Base-by-base conservation (phyloP, 176 grass and related monocot genomes). In the Avena eriantha region DNA sequence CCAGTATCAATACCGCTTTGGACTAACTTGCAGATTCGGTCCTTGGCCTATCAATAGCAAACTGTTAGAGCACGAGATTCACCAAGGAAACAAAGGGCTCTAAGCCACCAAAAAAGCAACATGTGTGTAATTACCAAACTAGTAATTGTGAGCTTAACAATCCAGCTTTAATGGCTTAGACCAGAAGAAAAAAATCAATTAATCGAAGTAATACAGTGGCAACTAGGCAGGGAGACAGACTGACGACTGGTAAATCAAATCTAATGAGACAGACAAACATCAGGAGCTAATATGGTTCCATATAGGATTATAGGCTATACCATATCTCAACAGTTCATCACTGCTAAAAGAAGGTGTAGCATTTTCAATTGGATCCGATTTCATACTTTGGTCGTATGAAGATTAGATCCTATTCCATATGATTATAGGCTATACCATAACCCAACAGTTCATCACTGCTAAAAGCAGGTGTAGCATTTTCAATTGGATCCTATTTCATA, bases 21-120 rank as follows among this genome's bases (percentile, higher is more conserved):
- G 57, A 98, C 91, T 88, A 98, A 85, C 54, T 93, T 98, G 91
- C 92, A 94, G 82, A 98, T 98, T 49, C 93, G 93, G 47, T 96
- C 92, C 90, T 98, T 98, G 3, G 96, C 96, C 96, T 98, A 51
- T 46, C 69, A 48, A 83, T 36, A 78, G 5, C 21, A 72, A 67
- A 89, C 18, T 65, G 76, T 80, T 57, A 92, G 33, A 61, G 80
- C n/a, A 66, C 8, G 18, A 76, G 7, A 53, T 78, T 16, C 46
- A 66, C 26, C 70, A 21, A 78, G 79, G 26, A 48, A 77, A 9
- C 45, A 59, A 24, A 77, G 74, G 49, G 74, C 49, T 55, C 74
- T 34, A 77, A 34, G 82, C 10, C 36, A 67, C 26, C 59, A 29
- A 15, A 74, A 80, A 24, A 86, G 46, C 67, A 11, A 47, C 35